Evolutionary conservation across 129 eudicot species (phyloP).

Genomic region (Flaveria sonorensis): DNA sequence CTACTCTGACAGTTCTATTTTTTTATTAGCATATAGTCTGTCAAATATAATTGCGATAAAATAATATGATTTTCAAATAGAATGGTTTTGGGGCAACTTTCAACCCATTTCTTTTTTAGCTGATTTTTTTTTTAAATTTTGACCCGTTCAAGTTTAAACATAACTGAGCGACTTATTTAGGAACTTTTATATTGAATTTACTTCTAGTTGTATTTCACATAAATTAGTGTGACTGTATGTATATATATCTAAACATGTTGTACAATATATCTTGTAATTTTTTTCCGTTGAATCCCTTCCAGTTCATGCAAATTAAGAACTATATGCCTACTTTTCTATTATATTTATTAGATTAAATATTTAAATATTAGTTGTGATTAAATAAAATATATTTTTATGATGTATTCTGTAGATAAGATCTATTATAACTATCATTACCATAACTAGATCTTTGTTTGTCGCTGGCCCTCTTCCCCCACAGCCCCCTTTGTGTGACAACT

Average conservation of each 20-base stretch:
- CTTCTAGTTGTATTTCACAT: not conserved
- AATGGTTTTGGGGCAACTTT: not conserved
- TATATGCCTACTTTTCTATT: not conserved
- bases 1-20: not conserved
- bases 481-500: too few species aligned
- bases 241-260: not conserved
- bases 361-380: not conserved
- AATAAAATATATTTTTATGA: not conserved
- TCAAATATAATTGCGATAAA: not conserved
- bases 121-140: not conserved
- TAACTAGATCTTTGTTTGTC: too few species aligned
- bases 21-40: not conserved
- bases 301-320: slow-evolving; percentile 5
- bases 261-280: slow-evolving; percentile 9
- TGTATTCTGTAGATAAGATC: too few species aligned
- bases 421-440: too few species aligned
- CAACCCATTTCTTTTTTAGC: not conserved
- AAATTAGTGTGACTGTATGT: not conserved
- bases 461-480: too few species aligned
- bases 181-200: not conserved
- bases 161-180: not conserved
- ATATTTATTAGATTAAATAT: not conserved
- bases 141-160: not conserved
- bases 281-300: not conserved
- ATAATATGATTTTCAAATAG: not conserved